Evolutionary conservation across 768 basidiomycete genomes (phyloP).

Genomic region (Kondoa subrosea): DNA sequence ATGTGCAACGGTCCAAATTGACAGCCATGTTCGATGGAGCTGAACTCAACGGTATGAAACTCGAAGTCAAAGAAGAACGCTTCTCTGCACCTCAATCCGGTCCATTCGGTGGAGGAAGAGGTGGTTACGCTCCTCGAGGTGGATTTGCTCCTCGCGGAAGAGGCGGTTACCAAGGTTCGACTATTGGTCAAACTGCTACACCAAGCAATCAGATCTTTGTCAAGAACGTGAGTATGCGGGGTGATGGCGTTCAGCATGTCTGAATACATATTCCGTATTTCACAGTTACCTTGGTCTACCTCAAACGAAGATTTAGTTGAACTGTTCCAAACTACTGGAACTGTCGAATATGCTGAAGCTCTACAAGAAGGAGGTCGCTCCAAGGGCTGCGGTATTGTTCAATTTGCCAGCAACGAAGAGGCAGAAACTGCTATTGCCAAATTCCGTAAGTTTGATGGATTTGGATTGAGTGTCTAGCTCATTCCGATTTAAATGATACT

Average conservation of each 20-base stretch:
- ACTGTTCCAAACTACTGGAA: conserved; percentile 91
- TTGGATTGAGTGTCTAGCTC: background rate
- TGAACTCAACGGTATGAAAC: conserved; percentile 86
- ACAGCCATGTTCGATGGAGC: conserved; percentile 91
- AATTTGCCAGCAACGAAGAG: conserved; percentile 69
- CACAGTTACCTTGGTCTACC: conserved; percentile 90
- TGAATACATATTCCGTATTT: too few relatives aligned
- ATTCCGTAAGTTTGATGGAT: conserved; percentile 37
- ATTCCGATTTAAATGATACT: conserved; percentile 18
- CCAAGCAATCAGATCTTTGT: conserved; percentile 97
- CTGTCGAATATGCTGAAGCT: conserved; percentile 86
- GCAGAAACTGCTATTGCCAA: conserved; percentile 70
- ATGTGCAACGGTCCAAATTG: conserved; percentile 1
- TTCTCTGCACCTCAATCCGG: conserved; percentile 33
- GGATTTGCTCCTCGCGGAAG: conserved; percentile 38
- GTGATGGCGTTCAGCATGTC: too few relatives aligned
- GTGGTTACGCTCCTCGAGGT: conserved; percentile 34
- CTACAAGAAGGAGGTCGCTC: conserved; percentile 79
- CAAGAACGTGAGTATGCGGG: conserved; percentile 59
- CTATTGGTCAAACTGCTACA: conserved; percentile 38
- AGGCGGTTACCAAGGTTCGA: conserved; percentile 33
- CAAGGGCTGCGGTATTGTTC: conserved; percentile 89
- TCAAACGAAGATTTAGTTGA: conserved; percentile 97
- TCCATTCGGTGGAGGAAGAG: conserved; percentile 9
- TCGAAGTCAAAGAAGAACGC: conserved; percentile 94